Evolutionary conservation across 805 yeast genomes (phyloP).

Genomic region (Candida broadrunensis): DNA sequence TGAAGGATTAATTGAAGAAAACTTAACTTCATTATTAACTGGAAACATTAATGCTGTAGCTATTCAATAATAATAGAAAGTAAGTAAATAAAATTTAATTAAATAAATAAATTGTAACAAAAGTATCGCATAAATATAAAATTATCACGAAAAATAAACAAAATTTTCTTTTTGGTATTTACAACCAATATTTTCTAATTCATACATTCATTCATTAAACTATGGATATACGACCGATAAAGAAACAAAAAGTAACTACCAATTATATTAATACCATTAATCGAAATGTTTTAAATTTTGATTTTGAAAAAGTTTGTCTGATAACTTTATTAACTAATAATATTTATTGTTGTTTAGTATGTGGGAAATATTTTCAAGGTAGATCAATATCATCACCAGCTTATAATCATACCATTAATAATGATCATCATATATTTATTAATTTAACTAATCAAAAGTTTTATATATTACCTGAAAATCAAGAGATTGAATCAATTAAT

Average conservation of each 20-base stretch:
- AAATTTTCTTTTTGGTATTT: too few relatives aligned
- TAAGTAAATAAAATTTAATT: not conserved
- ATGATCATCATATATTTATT: constrained; percentile 56
- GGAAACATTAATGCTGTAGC: constrained; percentile 90
- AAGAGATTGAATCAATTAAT: constrained; percentile 32
- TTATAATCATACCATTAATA: constrained; percentile 59
- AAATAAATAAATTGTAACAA: not conserved
- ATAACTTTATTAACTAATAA: constrained; percentile 59
- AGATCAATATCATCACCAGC: constrained; percentile 64
- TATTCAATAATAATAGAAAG: constrained; percentile 54
- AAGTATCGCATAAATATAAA: not conserved
- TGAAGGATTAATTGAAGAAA: constrained; percentile 81
- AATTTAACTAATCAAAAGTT: constrained; percentile 48
- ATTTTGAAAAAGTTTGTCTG: constrained; percentile 63
- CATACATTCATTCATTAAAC: too few relatives aligned
- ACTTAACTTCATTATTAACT: constrained; percentile 81
- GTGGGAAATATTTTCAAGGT: constrained; percentile 75
- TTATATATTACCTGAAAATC: constrained; percentile 64
- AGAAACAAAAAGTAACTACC: not conserved
- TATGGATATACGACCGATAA: constrained; percentile 1
- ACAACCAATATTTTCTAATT: too few relatives aligned
- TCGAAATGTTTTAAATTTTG: constrained; percentile 56
- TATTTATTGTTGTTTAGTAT: constrained; percentile 68
- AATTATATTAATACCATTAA: constrained; percentile 43
- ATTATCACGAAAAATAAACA: too few relatives aligned